Conservation (phyloP, 1,284 basidiomycete genomes). For the Cutaneotrichosporon sp. region DNA sequence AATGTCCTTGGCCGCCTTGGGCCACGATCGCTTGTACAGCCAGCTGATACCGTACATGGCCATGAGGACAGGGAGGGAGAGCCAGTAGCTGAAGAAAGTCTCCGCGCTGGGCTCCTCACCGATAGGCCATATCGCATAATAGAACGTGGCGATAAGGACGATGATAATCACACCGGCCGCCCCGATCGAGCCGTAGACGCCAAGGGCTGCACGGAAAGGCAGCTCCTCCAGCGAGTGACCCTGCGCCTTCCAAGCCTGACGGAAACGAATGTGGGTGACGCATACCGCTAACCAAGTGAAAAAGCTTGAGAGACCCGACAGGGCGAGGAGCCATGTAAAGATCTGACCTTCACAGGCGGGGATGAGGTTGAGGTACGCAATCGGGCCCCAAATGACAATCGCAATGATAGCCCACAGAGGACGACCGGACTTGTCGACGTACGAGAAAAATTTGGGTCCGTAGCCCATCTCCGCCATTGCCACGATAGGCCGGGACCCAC, state of each 20-base stretch:
- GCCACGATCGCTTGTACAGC: constrained; percentile 43
- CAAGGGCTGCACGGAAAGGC: constrained; percentile 48
- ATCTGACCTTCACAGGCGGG: constrained; percentile 28
- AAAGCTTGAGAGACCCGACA: constrained; percentile 53
- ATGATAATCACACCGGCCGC: constrained; percentile 45
- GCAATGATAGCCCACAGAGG: constrained; percentile 49
- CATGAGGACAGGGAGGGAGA: constrained; percentile 46
- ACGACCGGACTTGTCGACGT: constrained; percentile 54
- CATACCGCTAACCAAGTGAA: constrained; percentile 49
- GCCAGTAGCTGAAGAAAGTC: constrained; percentile 50
- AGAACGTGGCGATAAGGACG: constrained; percentile 44
- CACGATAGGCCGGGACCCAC: constrained; percentile 45
- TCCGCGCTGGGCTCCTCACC: constrained; percentile 29
- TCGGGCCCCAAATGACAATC: constrained; percentile 44
- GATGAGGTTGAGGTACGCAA: constrained; percentile 48
- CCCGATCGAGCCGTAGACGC: constrained; percentile 50
- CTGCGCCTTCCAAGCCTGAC: constrained; percentile 46
- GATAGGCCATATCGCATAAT: constrained; percentile 24
- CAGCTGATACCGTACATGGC: constrained; percentile 41
- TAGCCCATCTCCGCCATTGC: constrained; percentile 47
- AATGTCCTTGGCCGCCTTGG: constrained; percentile 43
- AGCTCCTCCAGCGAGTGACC: constrained; percentile 51
- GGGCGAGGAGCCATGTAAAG: constrained; percentile 51
- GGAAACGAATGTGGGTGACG: constrained; percentile 46
- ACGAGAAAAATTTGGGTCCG: constrained; percentile 49